Base-by-base conservation (phyloP, 305 asterid genomes). In the Solanum hybrid region DNA sequence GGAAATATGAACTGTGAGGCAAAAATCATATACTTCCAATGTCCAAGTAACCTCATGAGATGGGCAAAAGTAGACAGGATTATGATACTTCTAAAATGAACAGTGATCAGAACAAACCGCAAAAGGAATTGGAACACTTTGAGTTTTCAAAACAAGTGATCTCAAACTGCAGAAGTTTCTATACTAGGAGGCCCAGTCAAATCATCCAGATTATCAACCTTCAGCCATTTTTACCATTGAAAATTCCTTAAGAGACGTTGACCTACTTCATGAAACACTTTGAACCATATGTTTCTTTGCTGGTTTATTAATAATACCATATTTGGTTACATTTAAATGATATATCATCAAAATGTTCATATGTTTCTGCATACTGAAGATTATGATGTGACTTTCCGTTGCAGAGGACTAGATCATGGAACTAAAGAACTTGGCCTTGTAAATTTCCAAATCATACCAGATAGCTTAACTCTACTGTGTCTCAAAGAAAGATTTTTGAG, bases 401-500 rank as follows among this genome's bases (percentile, higher is more conserved):
- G 78, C 88, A 10, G 77, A 32, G 88, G 32, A 32, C 45, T 22
- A 32, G 78, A 85, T n/a, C 45, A 86, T 61, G 88, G 75, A 85
- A 86, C 51, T 32, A 61, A 61, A 86, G 33, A 32, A 57, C 51
- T 61, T 85, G 41, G 51, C 14, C 78, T 32, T 61, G 78, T 86
- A 86, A 84, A 86, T 86, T 61, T 86, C 78, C 88, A 85, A 61
- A 85, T 32, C 88, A 86, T 32, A 86, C 88, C 78, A 61, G 78
- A 86, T 86, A 61, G 24, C 51, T 86, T 14, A 32, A 86, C 45
- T 33, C 78, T 61, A 61, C 9, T 84, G 77, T 57, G 32, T 57
- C 77, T 85, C 77, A 61, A 61, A 84, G 33, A 85, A 65, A 57
- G 29, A 85, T 61, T 31, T 12, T 57, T 32, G 51, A 57, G 45